phyloP scores from a whole-genome alignment of 1,284 basidiomycete genomes.

The Ustilago cynodontis region DNA sequence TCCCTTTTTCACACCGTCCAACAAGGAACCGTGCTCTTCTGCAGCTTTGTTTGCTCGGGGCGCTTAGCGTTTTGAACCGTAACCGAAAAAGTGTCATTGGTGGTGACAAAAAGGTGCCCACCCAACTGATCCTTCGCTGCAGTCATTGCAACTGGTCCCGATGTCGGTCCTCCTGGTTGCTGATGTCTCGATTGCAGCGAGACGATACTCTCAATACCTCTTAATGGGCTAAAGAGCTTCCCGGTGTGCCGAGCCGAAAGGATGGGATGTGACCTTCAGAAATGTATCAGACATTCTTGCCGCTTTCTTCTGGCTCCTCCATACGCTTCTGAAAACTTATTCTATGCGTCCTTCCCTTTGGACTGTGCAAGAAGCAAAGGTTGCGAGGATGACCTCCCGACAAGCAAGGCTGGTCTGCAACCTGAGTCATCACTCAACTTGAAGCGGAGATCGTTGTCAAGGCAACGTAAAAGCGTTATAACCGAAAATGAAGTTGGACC shows the following conservation, averaged over 20 bases:
- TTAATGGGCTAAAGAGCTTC: no score
- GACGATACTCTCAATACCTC: no score
- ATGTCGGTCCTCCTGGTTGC: neutral
- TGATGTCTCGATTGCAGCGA: no score
- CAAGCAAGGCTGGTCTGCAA: no score
- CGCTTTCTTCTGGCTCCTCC: neutral
- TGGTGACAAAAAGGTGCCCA: neutral
- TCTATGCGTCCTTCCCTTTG: no score
- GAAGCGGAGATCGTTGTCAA: neutral
- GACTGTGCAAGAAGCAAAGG: no score
- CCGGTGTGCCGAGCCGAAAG: no score
- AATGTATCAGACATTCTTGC: neutral
- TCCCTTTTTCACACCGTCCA: neutral
- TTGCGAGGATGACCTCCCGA: no score
- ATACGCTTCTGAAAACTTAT: no score
- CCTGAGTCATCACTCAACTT: neutral
- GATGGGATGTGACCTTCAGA: no score
- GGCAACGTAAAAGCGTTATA: constrained; percentile 23
- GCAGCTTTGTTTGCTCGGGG: neutral
- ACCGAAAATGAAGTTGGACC: constrained; percentile 20
- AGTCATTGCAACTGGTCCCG: neutral
- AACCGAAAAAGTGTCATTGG: neutral
- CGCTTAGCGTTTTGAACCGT: neutral
- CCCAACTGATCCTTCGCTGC: neutral
- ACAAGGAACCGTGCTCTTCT: constrained; percentile 1